Conservation (phyloP, 495 filamentous ascomycete genomes). For the Pseudotulostoma volvatum region DNA sequence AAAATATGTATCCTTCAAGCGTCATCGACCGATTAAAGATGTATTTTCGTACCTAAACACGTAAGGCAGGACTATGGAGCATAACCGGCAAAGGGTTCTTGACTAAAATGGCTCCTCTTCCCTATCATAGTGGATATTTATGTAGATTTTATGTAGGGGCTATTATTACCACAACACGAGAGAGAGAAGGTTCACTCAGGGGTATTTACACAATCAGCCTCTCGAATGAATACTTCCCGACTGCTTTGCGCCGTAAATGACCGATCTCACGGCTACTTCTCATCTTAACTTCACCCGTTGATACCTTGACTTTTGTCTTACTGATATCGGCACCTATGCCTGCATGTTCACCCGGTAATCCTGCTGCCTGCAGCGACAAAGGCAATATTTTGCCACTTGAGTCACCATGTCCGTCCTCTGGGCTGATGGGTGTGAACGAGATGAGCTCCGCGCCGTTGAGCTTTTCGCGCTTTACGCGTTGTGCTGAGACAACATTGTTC, state of each 20-base stretch:
- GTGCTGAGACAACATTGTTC: not conserved
- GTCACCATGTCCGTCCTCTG: constrained; percentile 21
- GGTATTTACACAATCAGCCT: constrained; percentile 44
- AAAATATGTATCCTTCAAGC: too few species aligned
- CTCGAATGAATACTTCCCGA: constrained; percentile 63
- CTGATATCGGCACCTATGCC: constrained; percentile 32
- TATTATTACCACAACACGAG: too few species aligned
- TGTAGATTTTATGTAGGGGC: too few species aligned
- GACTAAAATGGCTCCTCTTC: too few species aligned
- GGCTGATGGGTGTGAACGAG: constrained; percentile 19
- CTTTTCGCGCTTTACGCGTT: constrained; percentile 6
- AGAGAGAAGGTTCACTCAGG: too few species aligned
- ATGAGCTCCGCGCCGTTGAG: constrained; percentile 29
- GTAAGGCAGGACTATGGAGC: too few species aligned
- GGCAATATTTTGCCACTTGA: constrained; percentile 34
- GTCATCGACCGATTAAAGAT: too few species aligned
- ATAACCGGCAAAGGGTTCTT: too few species aligned
- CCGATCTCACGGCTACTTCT: constrained; percentile 55
- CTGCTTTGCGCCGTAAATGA: constrained; percentile 51
- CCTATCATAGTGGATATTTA: too few species aligned
- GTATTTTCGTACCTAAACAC: too few species aligned
- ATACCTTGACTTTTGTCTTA: constrained; percentile 24
- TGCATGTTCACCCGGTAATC: constrained; percentile 23
- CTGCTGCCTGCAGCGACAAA: constrained; percentile 53
- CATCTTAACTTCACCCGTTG: constrained; percentile 39